Base-by-base conservation (phyloP, 768 basidiomycete genomes). In the Lactifluus volemus region DNA sequence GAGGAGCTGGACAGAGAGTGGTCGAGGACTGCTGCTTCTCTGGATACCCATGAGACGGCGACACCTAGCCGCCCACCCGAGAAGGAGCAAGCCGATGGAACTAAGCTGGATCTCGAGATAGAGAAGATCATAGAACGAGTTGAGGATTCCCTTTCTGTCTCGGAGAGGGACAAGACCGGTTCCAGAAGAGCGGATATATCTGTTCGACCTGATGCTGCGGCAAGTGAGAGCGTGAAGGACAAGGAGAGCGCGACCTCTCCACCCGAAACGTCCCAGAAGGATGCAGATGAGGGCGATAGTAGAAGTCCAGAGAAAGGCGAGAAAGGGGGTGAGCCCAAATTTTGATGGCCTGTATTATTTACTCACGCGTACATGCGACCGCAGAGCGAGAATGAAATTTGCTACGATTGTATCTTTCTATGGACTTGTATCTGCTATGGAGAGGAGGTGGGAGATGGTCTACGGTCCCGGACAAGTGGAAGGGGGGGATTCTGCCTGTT, bases 1-100 rank as follows among this genome's bases (percentile, higher is more conserved):
- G 63, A 61, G 3, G 65, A 66, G 12, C 53, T 66, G 3, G 29
- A 62, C 50, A 44, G 32, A 42, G 65, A 54, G 12, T 66, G 65
- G 65, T 50, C 30, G 14, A 17, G 17, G 4, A 65, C 65, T 4
- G 42, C 38, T 25, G 44, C 39, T 6, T 51, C 57, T 25, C 6
- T 66, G 21, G 58, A 65, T 12, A 39, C 6, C 8, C 10, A 55
- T 25, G 53, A 61, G 42, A 17, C 59, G 29, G 45, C 59, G 29
- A 36, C 49, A 17, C 45, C 44, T 11, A 19, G 12, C 2, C 4
- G 8, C 19, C 25, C 61, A 44, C n/a, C 25, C 38, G 32, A 19
- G 39, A 38, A 63, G 32, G 52, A 53, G 0, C 17, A 21, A 5
- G 38, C 19, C 5, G 39, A 49, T 19, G 39, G 38, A 25, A 19